phyloP scores from a whole-genome alignment of 1,139 yeast genomes.

The Pichia sp. region DNA sequence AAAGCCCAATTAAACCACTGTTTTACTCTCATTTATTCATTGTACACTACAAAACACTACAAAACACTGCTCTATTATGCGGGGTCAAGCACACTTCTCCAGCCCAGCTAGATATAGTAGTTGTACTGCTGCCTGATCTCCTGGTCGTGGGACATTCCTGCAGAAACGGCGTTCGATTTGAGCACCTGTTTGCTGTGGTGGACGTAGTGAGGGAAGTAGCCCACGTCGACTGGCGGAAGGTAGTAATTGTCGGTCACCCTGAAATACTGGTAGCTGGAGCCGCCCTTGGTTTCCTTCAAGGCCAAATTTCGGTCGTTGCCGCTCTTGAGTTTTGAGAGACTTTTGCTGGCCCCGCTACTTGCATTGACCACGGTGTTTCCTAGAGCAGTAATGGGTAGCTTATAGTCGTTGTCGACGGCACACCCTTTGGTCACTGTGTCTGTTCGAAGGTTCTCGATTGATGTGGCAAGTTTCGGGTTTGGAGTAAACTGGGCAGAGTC shows the following conservation, averaged over 20 bases:
- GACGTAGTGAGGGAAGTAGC: constrained; percentile 48
- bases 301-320: not conserved
- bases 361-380: not conserved
- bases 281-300: not conserved
- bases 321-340: not conserved
- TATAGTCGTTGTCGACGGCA: not conserved
- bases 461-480: not conserved
- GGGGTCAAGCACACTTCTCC: not conserved
- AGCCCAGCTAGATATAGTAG: not conserved
- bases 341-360: not conserved
- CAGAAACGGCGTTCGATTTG: not conserved
- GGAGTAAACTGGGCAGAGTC: not conserved
- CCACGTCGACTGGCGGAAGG: constrained; percentile 47
- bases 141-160: not conserved
- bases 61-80: not conserved
- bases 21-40: no score
- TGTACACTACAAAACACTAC: not conserved
- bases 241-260: constrained; percentile 47
- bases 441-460: not conserved
- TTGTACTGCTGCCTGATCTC: constrained; percentile 4
- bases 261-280: constrained; percentile 39
- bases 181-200: constrained; percentile 35
- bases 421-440: not conserved
- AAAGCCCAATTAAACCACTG: not conserved
- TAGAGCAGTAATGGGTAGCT: not conserved